phyloP scores from a whole-genome alignment of 768 basidiomycete species.

The Suillus luteus region DNA sequence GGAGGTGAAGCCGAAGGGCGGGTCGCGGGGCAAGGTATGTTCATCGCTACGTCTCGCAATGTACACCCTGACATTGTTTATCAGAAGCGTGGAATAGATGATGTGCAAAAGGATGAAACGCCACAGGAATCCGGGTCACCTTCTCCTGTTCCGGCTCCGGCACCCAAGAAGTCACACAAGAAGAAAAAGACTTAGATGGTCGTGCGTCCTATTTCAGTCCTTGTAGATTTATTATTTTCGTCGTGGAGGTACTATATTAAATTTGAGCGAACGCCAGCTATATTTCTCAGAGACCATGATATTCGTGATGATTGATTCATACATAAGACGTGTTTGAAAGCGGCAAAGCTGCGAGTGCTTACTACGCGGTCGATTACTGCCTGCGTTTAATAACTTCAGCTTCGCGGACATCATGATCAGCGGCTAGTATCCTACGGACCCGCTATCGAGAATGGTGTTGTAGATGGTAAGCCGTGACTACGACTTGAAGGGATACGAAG shows the following conservation, averaged over 20 bases:
- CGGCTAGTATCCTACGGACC: too few species aligned
- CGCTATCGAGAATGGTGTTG: too few species aligned
- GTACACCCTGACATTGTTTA: slow-evolving; percentile 5
- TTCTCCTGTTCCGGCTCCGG: slow-evolving; percentile 53
- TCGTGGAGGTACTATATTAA: slow-evolving; percentile 2
- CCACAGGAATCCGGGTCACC: slow-evolving; percentile 58
- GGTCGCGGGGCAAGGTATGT: slow-evolving; percentile 64
- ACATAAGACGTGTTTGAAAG: not conserved
- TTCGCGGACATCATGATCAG: too few species aligned
- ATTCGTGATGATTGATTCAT: not conserved
- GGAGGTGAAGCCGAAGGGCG: slow-evolving; percentile 61
- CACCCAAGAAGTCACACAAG: slow-evolving; percentile 62
- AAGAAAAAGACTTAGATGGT: slow-evolving; percentile 61
- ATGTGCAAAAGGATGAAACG: slow-evolving; percentile 52
- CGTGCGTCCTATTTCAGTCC: not conserved
- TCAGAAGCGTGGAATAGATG: slow-evolving; percentile 75
- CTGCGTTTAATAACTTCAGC: too few species aligned
- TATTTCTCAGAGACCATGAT: not conserved
- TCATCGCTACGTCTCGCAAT: not conserved
- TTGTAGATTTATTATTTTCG: not conserved
- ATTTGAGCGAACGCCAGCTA: not conserved
- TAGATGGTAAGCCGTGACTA: too few species aligned
- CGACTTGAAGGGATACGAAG: too few species aligned
- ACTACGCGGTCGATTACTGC: too few species aligned
- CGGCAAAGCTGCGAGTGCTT: too few species aligned